Evolutionary conservation across 2,329 filamentous ascomycete genomes (phyloP).

Genomic region (Claviceps sp.): DNA sequence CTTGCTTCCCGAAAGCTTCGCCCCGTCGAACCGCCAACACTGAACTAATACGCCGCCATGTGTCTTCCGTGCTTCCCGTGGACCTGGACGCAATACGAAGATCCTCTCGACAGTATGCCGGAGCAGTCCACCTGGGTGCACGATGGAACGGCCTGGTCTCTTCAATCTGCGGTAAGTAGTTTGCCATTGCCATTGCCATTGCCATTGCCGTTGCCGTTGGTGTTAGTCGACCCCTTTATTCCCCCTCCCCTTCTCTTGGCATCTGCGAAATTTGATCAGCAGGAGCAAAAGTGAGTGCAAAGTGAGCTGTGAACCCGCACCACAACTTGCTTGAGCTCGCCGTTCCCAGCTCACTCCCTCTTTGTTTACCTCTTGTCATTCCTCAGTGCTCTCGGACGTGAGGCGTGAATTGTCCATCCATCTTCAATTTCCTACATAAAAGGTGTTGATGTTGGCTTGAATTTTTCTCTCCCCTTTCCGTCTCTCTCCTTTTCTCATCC

Average conservation of each 20-base stretch:
- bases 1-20: no score
- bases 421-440: background rate
- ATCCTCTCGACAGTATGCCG: conserved; percentile 22
- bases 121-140: conserved; percentile 29
- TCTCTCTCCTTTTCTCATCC: background rate
- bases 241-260: no score
- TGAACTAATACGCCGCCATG: conserved; percentile 22
- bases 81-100: conserved; percentile 35
- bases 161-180: conserved; percentile 26
- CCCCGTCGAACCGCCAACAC: background rate
- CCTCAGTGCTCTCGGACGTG: background rate
- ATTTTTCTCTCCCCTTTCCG: background rate
- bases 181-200: background rate
- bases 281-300: conserved; percentile 4
- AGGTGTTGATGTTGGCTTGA: background rate
- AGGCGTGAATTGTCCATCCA: background rate
- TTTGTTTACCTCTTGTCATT: background rate
- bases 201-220: no score
- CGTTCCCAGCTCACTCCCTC: background rate
- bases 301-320: conserved; percentile 4
- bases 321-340: background rate
- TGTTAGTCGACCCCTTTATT: no score
- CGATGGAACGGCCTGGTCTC: conserved; percentile 21
- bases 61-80: conserved; percentile 40
- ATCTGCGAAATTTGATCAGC: no score